A percentile compares a stretch with the other conserved stretches of the same genome.
Conservation (phyloP, 768 basidiomycete species). For the Mycena chlorophos region DNA sequence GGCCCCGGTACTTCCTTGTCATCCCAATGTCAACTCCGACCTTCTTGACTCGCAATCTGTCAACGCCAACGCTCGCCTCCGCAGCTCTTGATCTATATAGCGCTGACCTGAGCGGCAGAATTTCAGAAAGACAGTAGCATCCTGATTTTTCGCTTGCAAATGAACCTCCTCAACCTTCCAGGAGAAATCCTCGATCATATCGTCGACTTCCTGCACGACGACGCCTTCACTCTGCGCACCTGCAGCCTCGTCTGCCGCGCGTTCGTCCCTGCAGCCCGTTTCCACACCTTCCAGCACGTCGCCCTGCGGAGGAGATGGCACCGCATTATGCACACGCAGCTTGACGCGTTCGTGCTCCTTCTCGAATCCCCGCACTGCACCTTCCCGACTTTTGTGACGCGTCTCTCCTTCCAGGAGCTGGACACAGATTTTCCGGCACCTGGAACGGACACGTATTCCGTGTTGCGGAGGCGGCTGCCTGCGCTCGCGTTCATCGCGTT, state of each 20-base stretch:
- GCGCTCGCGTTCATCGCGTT: too few relatives aligned
- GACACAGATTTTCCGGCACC: too few relatives aligned
- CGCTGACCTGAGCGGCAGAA: too few relatives aligned
- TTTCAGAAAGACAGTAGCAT: too few relatives aligned
- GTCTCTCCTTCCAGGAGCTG: constrained; percentile 1
- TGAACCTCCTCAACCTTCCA: neutral
- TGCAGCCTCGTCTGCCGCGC: constrained; percentile 13
- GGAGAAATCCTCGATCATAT: neutral
- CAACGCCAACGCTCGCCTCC: too few relatives aligned
- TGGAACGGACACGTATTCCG: too few relatives aligned
- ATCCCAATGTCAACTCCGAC: too few relatives aligned
- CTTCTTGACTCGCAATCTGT: too few relatives aligned
- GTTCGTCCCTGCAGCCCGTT: constrained; percentile 9
- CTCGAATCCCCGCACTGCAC: constrained; percentile 2
- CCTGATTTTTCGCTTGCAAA: too few relatives aligned
- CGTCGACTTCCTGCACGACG: neutral
- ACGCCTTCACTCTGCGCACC: neutral
- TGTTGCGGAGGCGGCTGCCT: too few relatives aligned
- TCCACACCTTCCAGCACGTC: constrained; percentile 5
- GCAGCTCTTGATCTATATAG: too few relatives aligned
- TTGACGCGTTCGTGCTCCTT: constrained; percentile 3
- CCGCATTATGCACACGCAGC: constrained; percentile 2
- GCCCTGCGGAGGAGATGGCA: constrained; percentile 1
- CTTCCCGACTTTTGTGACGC: constrained; percentile 2
- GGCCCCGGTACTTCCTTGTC: too few relatives aligned